A percentile compares a stretch with the other conserved stretches of the same genome.
These are phyloP conservation scores for Scenedesmus sp. DNA, from an alignment of 163 green algal species.

Conservation along the genomic window DNA sequence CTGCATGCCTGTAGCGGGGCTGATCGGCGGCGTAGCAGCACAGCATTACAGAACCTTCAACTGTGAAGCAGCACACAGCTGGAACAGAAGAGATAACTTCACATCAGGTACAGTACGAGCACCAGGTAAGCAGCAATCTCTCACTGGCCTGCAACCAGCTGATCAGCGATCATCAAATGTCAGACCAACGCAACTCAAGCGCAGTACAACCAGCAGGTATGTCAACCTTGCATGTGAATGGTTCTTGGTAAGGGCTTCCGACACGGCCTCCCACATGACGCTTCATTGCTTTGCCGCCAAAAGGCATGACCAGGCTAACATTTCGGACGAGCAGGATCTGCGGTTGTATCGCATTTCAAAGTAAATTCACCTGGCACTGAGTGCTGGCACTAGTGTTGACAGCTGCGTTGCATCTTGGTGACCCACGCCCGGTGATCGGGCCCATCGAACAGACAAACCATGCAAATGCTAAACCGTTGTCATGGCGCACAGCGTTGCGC, in stretches of 20 bases:
- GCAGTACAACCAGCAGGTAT: not conserved
- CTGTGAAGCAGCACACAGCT: not conserved
- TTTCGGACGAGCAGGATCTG: not conserved
- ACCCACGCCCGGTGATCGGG: not conserved
- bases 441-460: not conserved
- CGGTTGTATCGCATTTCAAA: not conserved
- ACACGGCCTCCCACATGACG: constrained; percentile 16
- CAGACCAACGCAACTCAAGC: not conserved
- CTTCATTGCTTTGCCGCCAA: not conserved
- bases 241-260: not conserved
- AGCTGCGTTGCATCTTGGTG: not conserved
- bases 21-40: not conserved
- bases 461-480: not conserved
- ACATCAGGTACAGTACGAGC: not conserved
- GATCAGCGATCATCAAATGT: not conserved
- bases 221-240: not conserved
- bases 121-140: not conserved
- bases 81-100: not conserved
- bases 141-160: not conserved
- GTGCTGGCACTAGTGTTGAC: constrained; percentile 10
- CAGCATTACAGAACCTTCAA: too few relatives aligned
- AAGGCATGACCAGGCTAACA: not conserved
- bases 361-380: not conserved
- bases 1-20: not conserved
- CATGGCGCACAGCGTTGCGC: not conserved